Evolutionary conservation across 345 rosid species (phyloP).

Genomic region (Pistacia atlantica): DNA sequence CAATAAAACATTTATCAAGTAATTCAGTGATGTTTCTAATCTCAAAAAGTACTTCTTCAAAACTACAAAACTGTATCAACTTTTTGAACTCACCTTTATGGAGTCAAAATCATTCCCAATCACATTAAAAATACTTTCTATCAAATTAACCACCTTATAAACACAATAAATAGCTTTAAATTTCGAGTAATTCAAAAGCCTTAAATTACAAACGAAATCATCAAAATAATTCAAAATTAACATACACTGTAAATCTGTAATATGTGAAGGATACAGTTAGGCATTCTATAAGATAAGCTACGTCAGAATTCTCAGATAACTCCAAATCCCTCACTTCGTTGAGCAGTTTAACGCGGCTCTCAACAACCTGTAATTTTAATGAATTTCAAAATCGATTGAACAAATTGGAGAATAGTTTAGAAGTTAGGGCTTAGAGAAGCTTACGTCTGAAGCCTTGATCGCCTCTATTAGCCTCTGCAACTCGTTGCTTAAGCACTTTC

Average conservation of each 20-base stretch:
- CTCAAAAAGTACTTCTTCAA: too few species aligned
- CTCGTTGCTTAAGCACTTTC: conserved; percentile 28
- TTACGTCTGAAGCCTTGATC: conserved; percentile 70
- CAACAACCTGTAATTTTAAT: conserved; percentile 57
- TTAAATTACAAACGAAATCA: neutral
- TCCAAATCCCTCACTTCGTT: conserved; percentile 48
- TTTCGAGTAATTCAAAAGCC: neutral
- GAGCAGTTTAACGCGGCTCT: conserved; percentile 64
- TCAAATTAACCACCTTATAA: neutral
- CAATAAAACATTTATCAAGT: neutral
- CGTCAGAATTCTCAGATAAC: conserved; percentile 44
- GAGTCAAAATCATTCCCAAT: too few species aligned
- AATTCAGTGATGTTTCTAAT: neutral
- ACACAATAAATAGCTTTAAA: neutral
- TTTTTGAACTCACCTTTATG: too few species aligned
- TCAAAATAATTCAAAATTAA: neutral
- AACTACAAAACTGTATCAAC: too few species aligned
- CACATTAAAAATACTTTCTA: too few species aligned
- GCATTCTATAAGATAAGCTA: conserved; percentile 48
- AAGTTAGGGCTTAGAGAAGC: conserved; percentile 14
- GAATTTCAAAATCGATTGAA: neutral
- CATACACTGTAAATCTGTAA: neutral
- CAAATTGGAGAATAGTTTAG: neutral
- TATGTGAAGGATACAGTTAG: conserved; percentile 62
- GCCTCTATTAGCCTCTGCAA: conserved; percentile 49